A percentile compares a stretch with the other conserved stretches of the same genome.
Conservation (phyloP, 192 early-diverging fungal genomes). For the Backusella tarrabulga region DNA sequence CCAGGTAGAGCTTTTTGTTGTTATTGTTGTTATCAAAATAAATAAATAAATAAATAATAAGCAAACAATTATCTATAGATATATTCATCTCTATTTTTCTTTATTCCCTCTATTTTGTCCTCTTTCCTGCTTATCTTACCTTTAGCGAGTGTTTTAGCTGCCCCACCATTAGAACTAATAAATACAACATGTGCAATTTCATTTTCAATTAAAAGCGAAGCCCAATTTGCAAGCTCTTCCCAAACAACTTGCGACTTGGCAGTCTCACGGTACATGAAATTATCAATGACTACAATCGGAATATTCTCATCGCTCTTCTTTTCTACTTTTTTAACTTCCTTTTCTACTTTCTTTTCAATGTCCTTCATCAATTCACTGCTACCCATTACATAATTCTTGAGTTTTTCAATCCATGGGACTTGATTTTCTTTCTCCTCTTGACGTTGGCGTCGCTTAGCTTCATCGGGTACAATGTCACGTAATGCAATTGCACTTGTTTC, state of each 20-base stretch:
- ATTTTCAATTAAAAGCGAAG: conserved; percentile 78
- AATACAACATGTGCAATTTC: conserved; percentile 91
- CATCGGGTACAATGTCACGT: conserved; percentile 48
- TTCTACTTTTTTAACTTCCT: conserved; percentile 27
- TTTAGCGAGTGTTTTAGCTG: conserved; percentile 67
- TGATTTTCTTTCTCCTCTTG: conserved; percentile 12
- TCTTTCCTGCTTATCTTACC: conserved; percentile 40
- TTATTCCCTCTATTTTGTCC: neutral
- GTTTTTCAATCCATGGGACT: neutral
- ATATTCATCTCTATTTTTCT: neutral
- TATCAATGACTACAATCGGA: conserved; percentile 91
- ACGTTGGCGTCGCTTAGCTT: neutral
- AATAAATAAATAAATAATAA: neutral
- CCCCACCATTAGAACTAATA: conserved; percentile 70
- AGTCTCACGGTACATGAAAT: conserved; percentile 76
- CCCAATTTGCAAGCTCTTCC: conserved; percentile 83
- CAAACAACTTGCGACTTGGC: conserved; percentile 60
- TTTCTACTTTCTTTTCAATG: conserved; percentile 18
- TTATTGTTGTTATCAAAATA: neutral
- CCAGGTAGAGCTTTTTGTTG: conserved; percentile 57
- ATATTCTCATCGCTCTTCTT: conserved; percentile 52
- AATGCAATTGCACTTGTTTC: conserved; percentile 78
- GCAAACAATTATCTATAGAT: neutral
- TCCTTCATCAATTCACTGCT: conserved; percentile 3
- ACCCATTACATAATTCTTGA: neutral